These are phyloP conservation scores for Pyrenula aspistea DNA, from an alignment of 495 filamentous ascomycete genomes.

Conservation along the genomic window DNA sequence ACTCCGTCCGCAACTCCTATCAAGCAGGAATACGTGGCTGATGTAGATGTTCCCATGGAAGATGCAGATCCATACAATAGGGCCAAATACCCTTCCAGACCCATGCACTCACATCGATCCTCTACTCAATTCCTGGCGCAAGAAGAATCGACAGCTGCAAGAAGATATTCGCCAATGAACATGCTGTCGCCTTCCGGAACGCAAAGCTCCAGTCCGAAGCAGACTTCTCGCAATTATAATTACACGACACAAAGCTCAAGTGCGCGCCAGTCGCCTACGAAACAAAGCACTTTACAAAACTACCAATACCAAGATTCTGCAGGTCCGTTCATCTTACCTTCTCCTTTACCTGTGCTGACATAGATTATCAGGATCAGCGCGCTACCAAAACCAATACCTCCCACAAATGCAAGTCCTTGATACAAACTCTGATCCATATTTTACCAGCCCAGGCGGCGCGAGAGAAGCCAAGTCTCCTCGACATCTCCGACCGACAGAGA, in stretches of 20 bases:
- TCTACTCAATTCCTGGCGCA: constrained; percentile 54
- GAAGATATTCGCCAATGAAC: constrained; percentile 94
- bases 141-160: constrained; percentile 72
- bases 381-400: constrained; percentile 26
- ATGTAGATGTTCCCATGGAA: constrained; percentile 83
- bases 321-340: constrained; percentile 1
- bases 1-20: constrained; percentile 57
- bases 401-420: constrained; percentile 60
- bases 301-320: constrained; percentile 1
- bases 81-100: constrained; percentile 64
- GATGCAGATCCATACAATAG: constrained; percentile 78
- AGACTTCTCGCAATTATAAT: constrained; percentile 35
- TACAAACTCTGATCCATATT: constrained; percentile 50
- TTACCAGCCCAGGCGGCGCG: constrained; percentile 61
- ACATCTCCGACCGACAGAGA: constrained; percentile 32
- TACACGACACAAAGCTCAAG: constrained; percentile 24
- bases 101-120: constrained; percentile 50
- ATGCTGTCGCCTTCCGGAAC: constrained; percentile 52
- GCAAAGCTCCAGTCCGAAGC: constrained; percentile 44
- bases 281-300: constrained; percentile 34
- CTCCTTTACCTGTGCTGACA: constrained; percentile 4
- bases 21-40: constrained; percentile 52
- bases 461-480: constrained; percentile 62
- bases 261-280: constrained; percentile 46
- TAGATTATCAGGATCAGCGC: constrained; percentile 24